Evolutionary conservation across 2,329 filamentous ascomycete genomes (phyloP), one percentile per base, ranked within the genome.

Genomic region (Fusarium dlaminii): DNA sequence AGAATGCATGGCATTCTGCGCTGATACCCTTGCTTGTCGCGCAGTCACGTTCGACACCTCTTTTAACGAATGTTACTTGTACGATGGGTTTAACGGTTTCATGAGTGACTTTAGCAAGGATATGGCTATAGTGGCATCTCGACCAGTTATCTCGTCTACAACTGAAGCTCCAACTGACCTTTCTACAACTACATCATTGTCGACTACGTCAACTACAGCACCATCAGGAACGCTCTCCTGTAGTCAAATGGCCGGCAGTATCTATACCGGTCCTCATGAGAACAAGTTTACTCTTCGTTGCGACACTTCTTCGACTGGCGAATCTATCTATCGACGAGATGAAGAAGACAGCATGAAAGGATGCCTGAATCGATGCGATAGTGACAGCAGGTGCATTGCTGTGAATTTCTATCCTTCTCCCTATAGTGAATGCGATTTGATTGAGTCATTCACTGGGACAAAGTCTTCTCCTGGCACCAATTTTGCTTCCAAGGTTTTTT

Each of bases 111-210:
- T 11, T 3, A 14, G 3, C 6, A 11, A n/a, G 29, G 49, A 52
- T 2, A 22, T 52, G 49, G 49, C 9, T 6, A 7, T 27, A 15
- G 48, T 51, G 22, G 6, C 3, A 22, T 36, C 49, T 20, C 49
- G 49, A 22, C 49, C 49, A 15, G 32, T 5, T 36, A 9, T 3
- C 0, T 4, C 49, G 2, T 20, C 32, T 15, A 46, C 43, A 10
- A 46, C 43, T 22, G 43, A 27, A 3, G 8, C 43, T 0, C 13
- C 27, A 1, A 29, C 24, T 0, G 43, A 9, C 7, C 0, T 29
- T 14, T 22, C 43, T 46, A 46, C 43, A 2, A 46, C 24, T 3
- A 15, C 43, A 0, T 46, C 52, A 3, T 13, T 29, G 0, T 5
- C 42, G 15, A 2, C 15, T 12, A 10, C 15, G 8, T 32, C 37